Base-by-base conservation (phyloP, 192 early-diverging fungal genomes). In the Thamnidium elegans region DNA sequence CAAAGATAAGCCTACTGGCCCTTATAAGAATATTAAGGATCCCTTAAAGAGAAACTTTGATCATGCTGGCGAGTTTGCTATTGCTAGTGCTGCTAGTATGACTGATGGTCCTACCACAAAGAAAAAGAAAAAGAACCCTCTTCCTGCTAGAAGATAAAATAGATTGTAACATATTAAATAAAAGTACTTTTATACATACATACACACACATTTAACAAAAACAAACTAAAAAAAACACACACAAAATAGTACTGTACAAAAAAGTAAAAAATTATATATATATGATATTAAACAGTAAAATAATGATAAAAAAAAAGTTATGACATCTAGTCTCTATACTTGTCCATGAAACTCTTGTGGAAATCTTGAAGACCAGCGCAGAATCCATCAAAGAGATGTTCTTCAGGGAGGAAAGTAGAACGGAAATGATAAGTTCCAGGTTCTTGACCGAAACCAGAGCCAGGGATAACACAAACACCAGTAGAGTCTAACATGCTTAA, bases 381-480 rank as follows among this genome's bases (percentile, higher is more conserved):
- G 65, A 99, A 96, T 30, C 78, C 85, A 50, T 95, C 94, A 89
- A 99, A 93, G 34, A 94, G 77, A 46, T 95, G 79, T 76, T 96
- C 94, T 9, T 90, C 92, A 19, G 97, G 94, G 76, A 99, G 73
- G 81, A 99, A 99, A 7, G 97, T 97, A 59, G 89, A 90, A 64
- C 97, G 85, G 86, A 99, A 97, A 78, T 99, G 97, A 78, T 82
- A 95, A 4, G 94, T 99, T 17, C 87, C 90, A 2, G 85, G 79
- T 39, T 84, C 83, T 81, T 99, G 97, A 45, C 90, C 87, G 69
- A 99, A 99, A 36, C 97, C 97, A 34, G 84, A 87, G 19, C 97
- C 97, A 5, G 94, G 89, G 17, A 99, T 92, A 39, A 97, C 91
- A 74, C 95, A 99, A 53, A 99, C 94, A 63, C 97, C 97, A 7